phyloP scores from a whole-genome alignment of 75 land plant genomes.

The Selaginella moellendorffii region DNA sequence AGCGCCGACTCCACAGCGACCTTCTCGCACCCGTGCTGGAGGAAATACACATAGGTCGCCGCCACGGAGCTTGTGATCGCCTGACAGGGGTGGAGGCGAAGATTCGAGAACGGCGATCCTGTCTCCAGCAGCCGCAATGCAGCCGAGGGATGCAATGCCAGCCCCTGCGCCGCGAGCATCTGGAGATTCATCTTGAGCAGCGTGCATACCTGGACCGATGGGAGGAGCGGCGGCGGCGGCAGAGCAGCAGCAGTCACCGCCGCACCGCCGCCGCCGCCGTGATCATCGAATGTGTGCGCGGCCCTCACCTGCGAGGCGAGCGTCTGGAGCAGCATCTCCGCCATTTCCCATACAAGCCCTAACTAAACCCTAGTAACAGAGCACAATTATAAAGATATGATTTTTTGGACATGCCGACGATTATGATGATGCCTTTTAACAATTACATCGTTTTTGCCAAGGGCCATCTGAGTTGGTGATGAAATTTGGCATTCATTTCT shows the following conservation, averaged over 20 bases:
- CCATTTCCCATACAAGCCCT: no score
- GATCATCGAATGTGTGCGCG: not conserved
- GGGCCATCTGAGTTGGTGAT: no score
- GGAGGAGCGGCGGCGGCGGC: not conserved
- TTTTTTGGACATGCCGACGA: no score
- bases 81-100: conserved; percentile 85
- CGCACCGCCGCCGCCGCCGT: not conserved
- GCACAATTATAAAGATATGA: no score
- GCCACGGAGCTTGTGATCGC: conserved; percentile 58
- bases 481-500: no score
- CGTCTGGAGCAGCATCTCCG: not conserved
- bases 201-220: conserved; percentile 38
- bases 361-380: no score
- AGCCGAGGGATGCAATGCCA: conserved; percentile 42
- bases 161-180: conserved; percentile 53
- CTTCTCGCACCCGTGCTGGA: conserved; percentile 53
- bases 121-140: conserved; percentile 44
- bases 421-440: no score
- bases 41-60: conserved; percentile 64
- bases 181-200: conserved; percentile 69
- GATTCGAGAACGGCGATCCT: conserved; percentile 43
- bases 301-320: not conserved
- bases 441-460: no score
- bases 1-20: conserved; percentile 37
- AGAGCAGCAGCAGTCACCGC: not conserved